phyloP scores from a whole-genome alignment of 2,329 filamentous ascomycete species.

The Ploettnerulaceae sp. region DNA sequence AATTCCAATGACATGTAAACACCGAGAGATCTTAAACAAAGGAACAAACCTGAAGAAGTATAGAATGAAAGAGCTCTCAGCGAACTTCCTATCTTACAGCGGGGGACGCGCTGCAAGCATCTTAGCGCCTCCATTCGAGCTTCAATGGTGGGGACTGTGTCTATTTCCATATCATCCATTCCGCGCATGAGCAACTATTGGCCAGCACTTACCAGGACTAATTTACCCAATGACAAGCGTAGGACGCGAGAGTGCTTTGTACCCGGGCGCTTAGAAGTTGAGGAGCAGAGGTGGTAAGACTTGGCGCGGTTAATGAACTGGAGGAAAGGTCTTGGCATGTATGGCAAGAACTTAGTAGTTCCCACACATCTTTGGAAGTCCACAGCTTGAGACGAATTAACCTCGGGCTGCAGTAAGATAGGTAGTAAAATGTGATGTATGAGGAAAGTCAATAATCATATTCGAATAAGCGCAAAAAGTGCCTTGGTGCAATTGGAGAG shows the following conservation, averaged over 20 bases:
- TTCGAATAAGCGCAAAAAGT: too few relatives aligned
- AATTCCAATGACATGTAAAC: too few relatives aligned
- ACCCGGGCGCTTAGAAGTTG: conserved; percentile 24
- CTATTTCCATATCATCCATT: conserved; percentile 22
- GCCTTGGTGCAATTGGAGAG: too few relatives aligned
- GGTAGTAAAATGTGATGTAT: too few relatives aligned
- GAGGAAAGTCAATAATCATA: too few relatives aligned
- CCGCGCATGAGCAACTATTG: conserved; percentile 14
- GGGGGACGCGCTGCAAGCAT: conserved; percentile 5
- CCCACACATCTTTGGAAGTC: too few relatives aligned
- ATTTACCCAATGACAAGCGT: conserved; percentile 18
- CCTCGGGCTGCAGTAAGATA: too few relatives aligned
- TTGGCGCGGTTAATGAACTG: conserved; percentile 6
- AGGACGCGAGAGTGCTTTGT: not conserved
- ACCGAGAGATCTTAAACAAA: too few relatives aligned
- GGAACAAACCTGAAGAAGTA: not conserved
- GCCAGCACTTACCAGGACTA: conserved; percentile 7
- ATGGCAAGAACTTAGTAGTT: too few relatives aligned
- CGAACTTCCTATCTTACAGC: conserved; percentile 3
- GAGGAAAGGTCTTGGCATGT: not conserved
- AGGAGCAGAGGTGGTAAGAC: not conserved
- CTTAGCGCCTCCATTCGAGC: conserved; percentile 17
- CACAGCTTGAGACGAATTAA: too few relatives aligned
- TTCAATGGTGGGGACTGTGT: conserved; percentile 22
- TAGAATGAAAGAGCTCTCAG: conserved; percentile 6